Base-by-base conservation (phyloP, 352 stramenopile species). In the Phytophthora idaei region DNA sequence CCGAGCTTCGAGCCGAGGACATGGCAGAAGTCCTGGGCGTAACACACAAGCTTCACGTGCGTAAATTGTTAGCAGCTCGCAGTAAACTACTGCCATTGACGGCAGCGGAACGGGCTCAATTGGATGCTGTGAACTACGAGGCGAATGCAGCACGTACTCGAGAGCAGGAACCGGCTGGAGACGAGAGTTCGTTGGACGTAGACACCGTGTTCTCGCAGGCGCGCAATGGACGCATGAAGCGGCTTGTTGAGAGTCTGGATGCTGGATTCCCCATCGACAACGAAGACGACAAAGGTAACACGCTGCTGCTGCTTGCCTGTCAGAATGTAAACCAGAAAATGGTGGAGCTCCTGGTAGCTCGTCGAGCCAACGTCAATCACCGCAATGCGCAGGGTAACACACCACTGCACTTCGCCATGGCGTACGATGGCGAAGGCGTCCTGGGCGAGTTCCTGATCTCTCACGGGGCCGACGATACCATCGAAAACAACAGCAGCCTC, bases 221-320 rank as follows among this genome's bases (percentile, higher is more conserved):
- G 12, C 83, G 92, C 47, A 97, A 98, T 57, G 91, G 90, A 21
- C 81, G 94, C 15, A 70, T 96, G 39, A 97, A 95, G 76, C 82
- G 90, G 9, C 67, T 98, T 34, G 83, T 95, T 27, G 92, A 97
- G 51, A 97, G 88, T 49, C 52, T 98, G 17, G 88, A 98, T 59
- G 79, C 87, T 0, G 95, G 93, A 14, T 98, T 98, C 53, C 60
- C 83, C 5, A 74, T 98, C 42, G 90, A 98, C 57, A 73, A 64
- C 21, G 90, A 96, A 57, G 94, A 98, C 74, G 89, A 96, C 46
- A 96, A 97, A 57, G 95, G 93, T 55, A 98, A 98, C 73, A 98
- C 95, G 42, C 64, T 97, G 49, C 69, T 98, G 55, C 64, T 97
- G 10, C 71, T 97, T 32, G 94, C 94, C 25, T 87, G 78, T 37